Conservation (phyloP, 2,329 filamentous ascomycete species). For the Pseudocercospora pini-densiflorae region DNA sequence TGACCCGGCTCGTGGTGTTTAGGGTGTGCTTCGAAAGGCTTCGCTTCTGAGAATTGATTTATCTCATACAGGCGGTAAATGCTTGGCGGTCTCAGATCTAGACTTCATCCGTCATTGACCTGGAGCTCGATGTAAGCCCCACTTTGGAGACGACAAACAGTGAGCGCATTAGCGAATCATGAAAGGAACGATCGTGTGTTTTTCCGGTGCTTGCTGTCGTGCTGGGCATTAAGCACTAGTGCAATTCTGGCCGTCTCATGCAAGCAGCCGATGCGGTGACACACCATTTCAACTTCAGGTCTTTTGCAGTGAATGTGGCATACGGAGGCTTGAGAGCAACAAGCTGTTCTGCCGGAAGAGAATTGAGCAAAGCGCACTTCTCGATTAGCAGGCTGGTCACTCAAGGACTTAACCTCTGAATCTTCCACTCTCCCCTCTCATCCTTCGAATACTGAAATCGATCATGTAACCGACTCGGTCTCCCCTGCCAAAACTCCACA, state of each 20-base stretch:
- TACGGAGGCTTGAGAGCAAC: neutral
- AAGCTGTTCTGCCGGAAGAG: neutral
- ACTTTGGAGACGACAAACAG: neutral
- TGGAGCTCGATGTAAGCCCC: neutral
- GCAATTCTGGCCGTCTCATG: neutral
- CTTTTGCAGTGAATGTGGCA: neutral
- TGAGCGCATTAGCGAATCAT: neutral
- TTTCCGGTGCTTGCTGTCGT: neutral
- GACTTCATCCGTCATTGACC: neutral
- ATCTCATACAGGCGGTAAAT: neutral
- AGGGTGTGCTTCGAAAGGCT: neutral
- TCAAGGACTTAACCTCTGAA: slow-evolving; percentile 76
- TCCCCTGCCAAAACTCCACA: slow-evolving; percentile 96
- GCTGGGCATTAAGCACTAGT: neutral
- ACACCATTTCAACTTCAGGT: neutral
- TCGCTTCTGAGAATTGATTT: neutral
- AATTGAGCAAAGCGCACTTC: neutral
- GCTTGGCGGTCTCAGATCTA: slow-evolving; percentile 2
- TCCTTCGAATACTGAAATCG: slow-evolving; percentile 82
- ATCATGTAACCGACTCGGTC: slow-evolving; percentile 88
- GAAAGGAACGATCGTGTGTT: neutral
- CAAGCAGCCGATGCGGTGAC: neutral
- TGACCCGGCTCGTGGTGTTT: neutral
- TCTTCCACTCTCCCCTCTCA: slow-evolving; percentile 44
- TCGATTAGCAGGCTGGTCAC: neutral